phyloP scores from a whole-genome alignment of 192 early-diverging fungal species.

The Oehlia diaphana region DNA sequence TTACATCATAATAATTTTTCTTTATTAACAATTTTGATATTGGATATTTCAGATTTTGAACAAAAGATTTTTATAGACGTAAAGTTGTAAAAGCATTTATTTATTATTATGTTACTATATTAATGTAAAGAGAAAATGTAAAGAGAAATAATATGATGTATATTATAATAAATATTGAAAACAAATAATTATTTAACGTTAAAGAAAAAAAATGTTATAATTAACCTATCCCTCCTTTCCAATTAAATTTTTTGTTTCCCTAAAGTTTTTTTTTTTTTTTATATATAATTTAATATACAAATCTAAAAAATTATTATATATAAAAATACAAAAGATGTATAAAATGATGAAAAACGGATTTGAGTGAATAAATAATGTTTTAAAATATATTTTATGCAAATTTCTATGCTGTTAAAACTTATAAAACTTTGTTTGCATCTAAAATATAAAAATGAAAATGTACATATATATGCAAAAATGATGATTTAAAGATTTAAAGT shows the following conservation, averaged over 20 bases:
- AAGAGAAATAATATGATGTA: too few relatives aligned
- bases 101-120: too few relatives aligned
- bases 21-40: too few relatives aligned
- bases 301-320: background rate
- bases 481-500: background rate
- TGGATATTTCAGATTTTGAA: too few relatives aligned
- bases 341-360: background rate
- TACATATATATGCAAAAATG: background rate
- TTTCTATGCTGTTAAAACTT: background rate
- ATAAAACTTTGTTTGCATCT: background rate
- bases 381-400: background rate
- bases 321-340: background rate
- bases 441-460: background rate
- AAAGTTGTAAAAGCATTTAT: too few relatives aligned
- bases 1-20: too few relatives aligned
- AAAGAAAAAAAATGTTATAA: too few relatives aligned
- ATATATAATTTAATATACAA: background rate
- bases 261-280: background rate
- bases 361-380: background rate
- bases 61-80: too few relatives aligned
- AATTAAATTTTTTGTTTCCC: background rate
- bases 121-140: too few relatives aligned
- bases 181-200: too few relatives aligned
- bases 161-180: too few relatives aligned
- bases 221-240: too few relatives aligned